Percentiles rank a stretch among this genome's conserved stretches.
phyloP scores from a whole-genome alignment of 495 filamentous ascomycete genomes.

The Jackrogersella multiformis region DNA sequence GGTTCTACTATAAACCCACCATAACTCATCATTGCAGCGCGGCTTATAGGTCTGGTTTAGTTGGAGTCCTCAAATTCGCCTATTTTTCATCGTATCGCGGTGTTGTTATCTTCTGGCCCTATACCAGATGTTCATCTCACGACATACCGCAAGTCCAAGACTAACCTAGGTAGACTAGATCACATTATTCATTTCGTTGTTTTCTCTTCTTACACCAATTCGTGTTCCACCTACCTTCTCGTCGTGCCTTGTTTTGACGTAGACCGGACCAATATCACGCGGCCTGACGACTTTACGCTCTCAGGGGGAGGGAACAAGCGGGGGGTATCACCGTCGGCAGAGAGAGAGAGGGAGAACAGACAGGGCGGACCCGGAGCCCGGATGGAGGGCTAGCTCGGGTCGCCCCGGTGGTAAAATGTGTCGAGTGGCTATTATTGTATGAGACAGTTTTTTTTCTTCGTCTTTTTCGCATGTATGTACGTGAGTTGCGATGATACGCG shows the following conservation, averaged over 20 bases:
- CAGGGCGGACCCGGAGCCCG: slow-evolving; percentile 15
- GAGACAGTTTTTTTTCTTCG: slow-evolving; percentile 12
- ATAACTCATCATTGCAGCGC: not conserved
- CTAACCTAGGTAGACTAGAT: not conserved
- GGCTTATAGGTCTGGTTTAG: not conserved
- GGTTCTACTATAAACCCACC: not conserved
- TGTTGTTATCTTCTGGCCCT: not conserved
- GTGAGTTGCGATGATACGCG: not conserved
- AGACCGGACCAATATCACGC: not conserved
- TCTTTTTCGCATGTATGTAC: not conserved
- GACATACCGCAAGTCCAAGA: not conserved
- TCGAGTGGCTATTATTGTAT: not conserved
- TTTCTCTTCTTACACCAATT: not conserved
- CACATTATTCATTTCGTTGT: not conserved
- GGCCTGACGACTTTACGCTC: slow-evolving; percentile 8
- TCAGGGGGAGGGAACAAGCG: not conserved
- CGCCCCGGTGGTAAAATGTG: not conserved
- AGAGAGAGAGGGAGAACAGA: not conserved
- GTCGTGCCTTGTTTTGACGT: not conserved
- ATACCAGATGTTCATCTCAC: not conserved
- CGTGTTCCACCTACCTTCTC: not conserved
- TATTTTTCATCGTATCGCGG: not conserved
- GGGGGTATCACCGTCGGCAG: not conserved
- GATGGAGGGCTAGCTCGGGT: not conserved
- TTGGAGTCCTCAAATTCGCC: not conserved